A percentile compares a stretch with the other conserved stretches of the same genome.
phyloP scores from a whole-genome alignment of 2,329 filamentous ascomycete species.

The Colletotrichum limetticola region DNA sequence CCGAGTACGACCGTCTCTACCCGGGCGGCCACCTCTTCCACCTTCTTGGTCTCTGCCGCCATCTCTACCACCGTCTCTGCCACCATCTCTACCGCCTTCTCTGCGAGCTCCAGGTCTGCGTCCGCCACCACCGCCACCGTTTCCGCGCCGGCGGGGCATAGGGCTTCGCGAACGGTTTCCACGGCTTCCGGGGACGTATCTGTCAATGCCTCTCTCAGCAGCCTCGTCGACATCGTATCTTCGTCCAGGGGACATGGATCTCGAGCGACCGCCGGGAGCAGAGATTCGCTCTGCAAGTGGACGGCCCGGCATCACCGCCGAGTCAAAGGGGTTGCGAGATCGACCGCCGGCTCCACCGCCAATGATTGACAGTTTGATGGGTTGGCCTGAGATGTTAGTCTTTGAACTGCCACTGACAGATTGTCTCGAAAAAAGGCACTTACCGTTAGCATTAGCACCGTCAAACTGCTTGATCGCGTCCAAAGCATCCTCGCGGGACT shows the following conservation, averaged over 20 bases:
- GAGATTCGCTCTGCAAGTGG: constrained; percentile 72
- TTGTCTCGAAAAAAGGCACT: constrained; percentile 28
- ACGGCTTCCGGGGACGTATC: constrained; percentile 75
- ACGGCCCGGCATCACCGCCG: constrained; percentile 63
- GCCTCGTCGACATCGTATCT: constrained; percentile 65
- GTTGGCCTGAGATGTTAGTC: constrained; percentile 67
- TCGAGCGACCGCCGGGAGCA: constrained; percentile 64
- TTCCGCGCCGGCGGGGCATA: constrained; percentile 59
- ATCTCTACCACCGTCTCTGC: constrained; percentile 49
- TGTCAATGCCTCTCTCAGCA: constrained; percentile 76
- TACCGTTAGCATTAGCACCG: constrained; percentile 88
- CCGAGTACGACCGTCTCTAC: constrained; percentile 67
- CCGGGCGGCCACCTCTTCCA: constrained; percentile 49
- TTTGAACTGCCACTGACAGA: neutral
- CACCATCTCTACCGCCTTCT: constrained; percentile 53
- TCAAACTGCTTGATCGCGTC: constrained; percentile 84
- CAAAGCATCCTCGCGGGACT: constrained; percentile 74
- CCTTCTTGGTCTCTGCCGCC: constrained; percentile 57
- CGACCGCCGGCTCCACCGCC: constrained; percentile 56
- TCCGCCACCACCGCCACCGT: constrained; percentile 55
- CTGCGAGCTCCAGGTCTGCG: constrained; percentile 62
- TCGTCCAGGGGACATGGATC: constrained; percentile 68
- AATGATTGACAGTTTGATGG: constrained; percentile 79
- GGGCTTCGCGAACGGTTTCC: constrained; percentile 69
- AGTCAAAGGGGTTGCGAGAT: constrained; percentile 66